Conservation (phyloP, 2,329 filamentous ascomycete species). For the Plenodomus biglobosus region DNA sequence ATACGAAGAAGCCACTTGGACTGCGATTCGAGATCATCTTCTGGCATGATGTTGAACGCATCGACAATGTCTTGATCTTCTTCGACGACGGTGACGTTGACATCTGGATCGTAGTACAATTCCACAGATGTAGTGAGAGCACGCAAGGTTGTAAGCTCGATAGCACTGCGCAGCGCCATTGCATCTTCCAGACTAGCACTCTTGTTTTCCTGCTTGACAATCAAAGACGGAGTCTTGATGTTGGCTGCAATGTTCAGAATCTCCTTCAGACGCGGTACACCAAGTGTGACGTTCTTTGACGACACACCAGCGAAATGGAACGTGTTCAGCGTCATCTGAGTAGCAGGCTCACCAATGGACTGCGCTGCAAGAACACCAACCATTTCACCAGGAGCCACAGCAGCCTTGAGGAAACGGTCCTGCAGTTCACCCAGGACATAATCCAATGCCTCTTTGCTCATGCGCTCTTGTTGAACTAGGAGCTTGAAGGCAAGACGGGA, state of each 20-base stretch:
- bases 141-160: constrained; percentile 92
- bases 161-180: constrained; percentile 81
- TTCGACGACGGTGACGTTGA: constrained; percentile 80
- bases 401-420: constrained; percentile 80
- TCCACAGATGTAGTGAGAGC: constrained; percentile 91
- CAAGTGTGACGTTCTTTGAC: constrained; percentile 98
- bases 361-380: constrained; percentile 96
- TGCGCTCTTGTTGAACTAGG: constrained; percentile 77
- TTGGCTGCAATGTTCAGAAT: constrained; percentile 97
- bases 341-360: constrained; percentile 97
- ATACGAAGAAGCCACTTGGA: constrained; percentile 96
- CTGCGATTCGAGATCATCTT: constrained; percentile 67
- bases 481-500: constrained; percentile 92
- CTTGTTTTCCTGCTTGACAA: constrained; percentile 72
- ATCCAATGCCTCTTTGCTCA: constrained; percentile 90
- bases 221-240: constrained; percentile 98
- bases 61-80: constrained; percentile 93
- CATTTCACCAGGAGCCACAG: constrained; percentile 95
- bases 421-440: constrained; percentile 90
- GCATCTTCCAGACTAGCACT: constrained; percentile 72
- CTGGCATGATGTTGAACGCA: constrained; percentile 92
- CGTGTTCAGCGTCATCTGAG: constrained; percentile 98
- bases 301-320: constrained; percentile 99
- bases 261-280: constrained; percentile 98
- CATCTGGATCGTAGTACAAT: constrained; percentile 95